These are phyloP conservation scores for Ustilago tritici DNA, from an alignment of 1,284 basidiomycete species.

Conservation along the genomic window DNA sequence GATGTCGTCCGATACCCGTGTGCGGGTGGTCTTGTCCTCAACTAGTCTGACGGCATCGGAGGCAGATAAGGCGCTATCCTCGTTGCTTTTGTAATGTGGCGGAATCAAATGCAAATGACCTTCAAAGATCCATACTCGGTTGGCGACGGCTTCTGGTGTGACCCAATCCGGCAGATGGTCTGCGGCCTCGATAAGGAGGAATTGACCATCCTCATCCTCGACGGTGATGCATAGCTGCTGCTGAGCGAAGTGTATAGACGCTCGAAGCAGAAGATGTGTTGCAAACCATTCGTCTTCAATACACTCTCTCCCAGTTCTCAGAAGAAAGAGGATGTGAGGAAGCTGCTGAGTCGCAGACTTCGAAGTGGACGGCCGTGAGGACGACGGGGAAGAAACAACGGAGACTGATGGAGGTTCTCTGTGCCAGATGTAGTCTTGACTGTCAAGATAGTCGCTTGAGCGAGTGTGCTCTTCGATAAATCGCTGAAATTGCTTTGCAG, in stretches of 20 bases:
- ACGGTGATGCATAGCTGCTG: constrained; percentile 68
- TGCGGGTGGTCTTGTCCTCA: constrained; percentile 73
- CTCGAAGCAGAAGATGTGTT: constrained; percentile 77
- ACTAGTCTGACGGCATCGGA: constrained; percentile 70
- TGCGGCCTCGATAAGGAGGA: constrained; percentile 95
- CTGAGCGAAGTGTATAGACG: constrained; percentile 21
- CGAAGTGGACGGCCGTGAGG: constrained; percentile 8
- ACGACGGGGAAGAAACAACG: constrained; percentile 22
- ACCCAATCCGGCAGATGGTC: constrained; percentile 90
- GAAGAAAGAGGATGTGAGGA: constrained; percentile 34
- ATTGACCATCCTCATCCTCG: constrained; percentile 93
- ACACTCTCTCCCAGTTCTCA: constrained; percentile 74
- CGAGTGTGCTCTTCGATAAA: constrained; percentile 9
- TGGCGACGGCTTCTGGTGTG: constrained; percentile 86
- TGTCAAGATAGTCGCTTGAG: constrained; percentile 14
- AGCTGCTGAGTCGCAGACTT: constrained; percentile 15
- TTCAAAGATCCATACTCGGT: constrained; percentile 91
- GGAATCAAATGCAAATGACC: constrained; percentile 87
- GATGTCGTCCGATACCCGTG: constrained; percentile 72
- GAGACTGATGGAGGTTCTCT: constrained; percentile 58
- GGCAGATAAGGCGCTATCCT: constrained; percentile 73
- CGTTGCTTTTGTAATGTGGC: constrained; percentile 74
- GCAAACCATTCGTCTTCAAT: constrained; percentile 96
- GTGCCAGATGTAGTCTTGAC: constrained; percentile 65
- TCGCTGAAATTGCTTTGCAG: constrained; percentile 13